Evolutionary conservation across 805 yeast species (phyloP).

Genomic region (Pichia californica): DNA sequence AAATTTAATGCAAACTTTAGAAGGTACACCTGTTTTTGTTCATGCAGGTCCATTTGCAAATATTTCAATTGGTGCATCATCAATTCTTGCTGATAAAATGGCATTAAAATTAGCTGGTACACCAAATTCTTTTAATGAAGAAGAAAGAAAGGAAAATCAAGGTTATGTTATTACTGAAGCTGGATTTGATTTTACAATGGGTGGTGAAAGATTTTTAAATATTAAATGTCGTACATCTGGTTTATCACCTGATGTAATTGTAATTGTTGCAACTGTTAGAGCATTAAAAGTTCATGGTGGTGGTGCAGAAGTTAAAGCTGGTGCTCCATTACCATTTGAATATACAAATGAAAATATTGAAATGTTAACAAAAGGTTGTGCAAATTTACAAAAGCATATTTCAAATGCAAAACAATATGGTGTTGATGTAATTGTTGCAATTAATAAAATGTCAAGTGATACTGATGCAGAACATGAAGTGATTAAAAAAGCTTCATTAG

Average conservation of each 20-base stretch:
- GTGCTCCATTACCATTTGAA: conserved; percentile 75
- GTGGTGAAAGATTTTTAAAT: conserved; percentile 95
- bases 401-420: conserved; percentile 78
- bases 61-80: conserved; percentile 93
- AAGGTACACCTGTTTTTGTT: conserved; percentile 95
- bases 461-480: conserved; percentile 72
- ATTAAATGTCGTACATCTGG: conserved; percentile 94
- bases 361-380: conserved; percentile 69
- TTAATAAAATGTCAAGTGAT: conserved; percentile 82
- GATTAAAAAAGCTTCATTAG: conserved; percentile 70
- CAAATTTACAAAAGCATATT: conserved; percentile 87
- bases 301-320: conserved; percentile 94
- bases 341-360: conserved; percentile 79
- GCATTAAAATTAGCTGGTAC: conserved; percentile 86
- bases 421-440: conserved; percentile 90
- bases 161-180: conserved; percentile 97
- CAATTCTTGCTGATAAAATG: conserved; percentile 87
- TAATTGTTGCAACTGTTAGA: conserved; percentile 91
- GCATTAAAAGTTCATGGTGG: conserved; percentile 98
- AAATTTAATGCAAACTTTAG: conserved; percentile 92
- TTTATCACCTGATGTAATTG: conserved; percentile 80
- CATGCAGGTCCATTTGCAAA: conserved; percentile 99
- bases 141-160: conserved; percentile 33
- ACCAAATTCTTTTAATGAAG: conserved; percentile 34
- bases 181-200: conserved; percentile 98